Percentiles rank a stretch among this genome's conserved stretches.
phyloP scores from a whole-genome alignment of 805 yeast species.

The Kurtzmaniella fragi region DNA sequence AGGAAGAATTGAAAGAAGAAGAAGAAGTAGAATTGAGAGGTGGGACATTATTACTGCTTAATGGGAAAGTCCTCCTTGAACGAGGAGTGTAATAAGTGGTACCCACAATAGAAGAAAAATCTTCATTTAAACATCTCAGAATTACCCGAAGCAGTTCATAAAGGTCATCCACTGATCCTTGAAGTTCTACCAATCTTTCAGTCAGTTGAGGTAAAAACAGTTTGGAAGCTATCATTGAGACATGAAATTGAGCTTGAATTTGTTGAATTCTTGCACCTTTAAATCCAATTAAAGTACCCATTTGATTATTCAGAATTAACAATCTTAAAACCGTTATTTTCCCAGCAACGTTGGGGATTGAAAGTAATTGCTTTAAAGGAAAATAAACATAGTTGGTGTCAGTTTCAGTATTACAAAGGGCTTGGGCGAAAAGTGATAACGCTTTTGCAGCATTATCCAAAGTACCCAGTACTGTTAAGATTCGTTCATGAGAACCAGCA shows the following conservation, averaged over 20 bases:
- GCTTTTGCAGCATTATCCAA: slow-evolving; percentile 67
- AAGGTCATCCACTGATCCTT: slow-evolving; percentile 67
- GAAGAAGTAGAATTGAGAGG: slow-evolving; percentile 3
- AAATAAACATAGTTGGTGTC: slow-evolving; percentile 43
- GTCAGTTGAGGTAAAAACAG: slow-evolving; percentile 76
- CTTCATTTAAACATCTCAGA: slow-evolving; percentile 70
- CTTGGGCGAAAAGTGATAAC: slow-evolving; percentile 62
- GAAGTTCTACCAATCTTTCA: slow-evolving; percentile 83
- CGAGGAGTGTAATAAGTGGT: slow-evolving; percentile 59
- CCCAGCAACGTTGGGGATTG: slow-evolving; percentile 47
- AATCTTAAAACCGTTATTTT: slow-evolving; percentile 57
- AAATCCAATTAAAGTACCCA: slow-evolving; percentile 86
- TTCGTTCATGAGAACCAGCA: slow-evolving; percentile 78
- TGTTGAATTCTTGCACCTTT: slow-evolving; percentile 77
- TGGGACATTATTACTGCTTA: background rate
- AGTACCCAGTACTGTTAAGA: slow-evolving; percentile 72
- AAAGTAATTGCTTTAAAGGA: slow-evolving; percentile 56
- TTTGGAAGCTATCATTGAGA: slow-evolving; percentile 84
- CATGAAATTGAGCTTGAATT: slow-evolving; percentile 61
- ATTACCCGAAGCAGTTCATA: slow-evolving; percentile 53
- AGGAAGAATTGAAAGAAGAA: slow-evolving; percentile 2
- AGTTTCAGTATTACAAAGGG: slow-evolving; percentile 45
- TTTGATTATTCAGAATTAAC: slow-evolving; percentile 75
- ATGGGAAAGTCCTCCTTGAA: background rate
- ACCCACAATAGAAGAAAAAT: slow-evolving; percentile 61